Evolutionary conservation across 202 grass and related monocot genomes (phyloP).

Genomic region (Hordeum pubiflorum): DNA sequence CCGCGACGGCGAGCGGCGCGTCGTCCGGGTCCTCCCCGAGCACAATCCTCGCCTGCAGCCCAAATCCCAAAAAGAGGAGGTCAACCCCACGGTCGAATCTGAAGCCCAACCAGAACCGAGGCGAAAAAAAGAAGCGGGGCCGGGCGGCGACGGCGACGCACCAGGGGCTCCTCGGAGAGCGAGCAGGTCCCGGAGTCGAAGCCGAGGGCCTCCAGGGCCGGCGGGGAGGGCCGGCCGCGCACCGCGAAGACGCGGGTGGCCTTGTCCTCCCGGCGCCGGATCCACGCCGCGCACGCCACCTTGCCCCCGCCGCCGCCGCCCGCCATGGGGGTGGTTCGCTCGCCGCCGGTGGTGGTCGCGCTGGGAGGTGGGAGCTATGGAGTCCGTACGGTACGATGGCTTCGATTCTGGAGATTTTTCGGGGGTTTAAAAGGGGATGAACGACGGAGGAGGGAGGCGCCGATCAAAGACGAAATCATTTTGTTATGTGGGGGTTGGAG

Average conservation of each 20-base stretch:
- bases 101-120: not conserved
- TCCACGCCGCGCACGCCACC: slow-evolving; percentile 69
- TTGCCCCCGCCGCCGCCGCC: slow-evolving; percentile 1
- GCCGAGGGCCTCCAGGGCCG: slow-evolving; percentile 56
- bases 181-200: slow-evolving; percentile 61
- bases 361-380: not conserved
- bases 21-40: slow-evolving; percentile 31
- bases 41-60: slow-evolving; percentile 39
- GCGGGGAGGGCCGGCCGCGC: slow-evolving; percentile 36
- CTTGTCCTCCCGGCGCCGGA: slow-evolving; percentile 68
- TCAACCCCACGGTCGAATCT: not conserved
- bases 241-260: slow-evolving; percentile 40
- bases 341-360: not conserved
- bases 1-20: slow-evolving; percentile 58
- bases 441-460: not conserved
- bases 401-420: not conserved
- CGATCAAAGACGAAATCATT: not conserved
- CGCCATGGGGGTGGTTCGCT: not conserved
- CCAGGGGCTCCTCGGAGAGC: slow-evolving; percentile 53
- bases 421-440: not conserved
- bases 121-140: not conserved
- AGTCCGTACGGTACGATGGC: not conserved
- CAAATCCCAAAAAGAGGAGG: not conserved
- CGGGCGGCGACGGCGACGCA: not conserved
- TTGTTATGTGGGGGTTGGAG: not conserved